These are phyloP conservation scores for Papiliotrema nemorosa DNA, from an alignment of 1,284 basidiomycete genomes.

Conservation along the genomic window DNA sequence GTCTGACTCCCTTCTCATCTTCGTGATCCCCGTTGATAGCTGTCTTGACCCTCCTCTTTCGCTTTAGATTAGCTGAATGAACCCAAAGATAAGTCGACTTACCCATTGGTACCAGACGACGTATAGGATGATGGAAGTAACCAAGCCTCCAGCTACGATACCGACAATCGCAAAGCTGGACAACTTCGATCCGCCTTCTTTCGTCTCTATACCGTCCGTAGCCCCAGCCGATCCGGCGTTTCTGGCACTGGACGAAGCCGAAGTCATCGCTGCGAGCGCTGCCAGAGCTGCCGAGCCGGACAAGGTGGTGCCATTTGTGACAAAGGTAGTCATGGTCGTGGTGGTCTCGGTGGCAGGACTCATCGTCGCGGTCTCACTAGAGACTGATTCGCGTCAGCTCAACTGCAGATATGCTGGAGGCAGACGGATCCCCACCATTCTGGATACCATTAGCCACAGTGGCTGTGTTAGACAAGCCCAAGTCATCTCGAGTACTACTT, in stretches of 20 bases:
- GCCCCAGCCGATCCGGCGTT: neutral
- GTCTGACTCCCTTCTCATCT: neutral
- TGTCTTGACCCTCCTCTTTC: neutral
- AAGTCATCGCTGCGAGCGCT: neutral
- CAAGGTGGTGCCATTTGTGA: neutral
- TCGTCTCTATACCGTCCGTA: neutral
- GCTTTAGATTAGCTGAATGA: neutral
- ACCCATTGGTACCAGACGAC: slow-evolving; percentile 7
- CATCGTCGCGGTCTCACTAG: too few relatives aligned
- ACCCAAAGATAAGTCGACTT: neutral
- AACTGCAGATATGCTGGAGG: too few relatives aligned
- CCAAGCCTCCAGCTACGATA: slow-evolving; percentile 2
- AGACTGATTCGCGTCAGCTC: too few relatives aligned
- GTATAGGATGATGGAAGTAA: neutral
- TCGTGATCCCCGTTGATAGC: neutral
- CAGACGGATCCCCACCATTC: too few relatives aligned
- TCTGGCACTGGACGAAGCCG: too few relatives aligned
- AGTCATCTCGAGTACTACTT: too few relatives aligned
- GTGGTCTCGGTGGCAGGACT: too few relatives aligned
- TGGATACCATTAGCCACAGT: too few relatives aligned
- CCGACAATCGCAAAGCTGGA: slow-evolving; percentile 5
- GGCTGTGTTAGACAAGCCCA: too few relatives aligned
- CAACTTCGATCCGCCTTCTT: neutral
- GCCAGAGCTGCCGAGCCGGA: neutral
- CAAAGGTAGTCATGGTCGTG: neutral